A percentile compares a stretch with the other conserved stretches of the same genome.
Conservation (phyloP, 495 filamentous ascomycete genomes). For the Pyrenopolyporus hunteri region DNA sequence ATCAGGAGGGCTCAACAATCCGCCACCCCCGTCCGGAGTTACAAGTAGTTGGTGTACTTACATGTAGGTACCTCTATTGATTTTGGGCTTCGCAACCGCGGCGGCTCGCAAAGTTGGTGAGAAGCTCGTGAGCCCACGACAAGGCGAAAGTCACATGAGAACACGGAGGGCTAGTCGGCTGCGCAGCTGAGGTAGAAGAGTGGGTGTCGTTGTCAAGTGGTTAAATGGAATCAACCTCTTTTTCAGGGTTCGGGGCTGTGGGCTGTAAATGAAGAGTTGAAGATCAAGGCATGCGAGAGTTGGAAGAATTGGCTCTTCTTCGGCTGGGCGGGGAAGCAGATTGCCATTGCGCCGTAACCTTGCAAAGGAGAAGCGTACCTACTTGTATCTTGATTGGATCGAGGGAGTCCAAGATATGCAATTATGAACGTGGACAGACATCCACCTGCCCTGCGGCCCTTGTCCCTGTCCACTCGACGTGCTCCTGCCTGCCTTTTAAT, state of each 20-base stretch:
- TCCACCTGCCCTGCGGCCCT: slow-evolving; percentile 24
- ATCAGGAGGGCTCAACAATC: no score
- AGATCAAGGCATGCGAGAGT: slow-evolving; percentile 29
- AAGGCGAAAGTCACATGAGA: slow-evolving; percentile 34
- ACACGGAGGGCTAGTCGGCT: slow-evolving; percentile 6
- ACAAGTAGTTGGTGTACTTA: background rate
- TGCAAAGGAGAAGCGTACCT: background rate
- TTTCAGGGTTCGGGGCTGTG: slow-evolving; percentile 33
- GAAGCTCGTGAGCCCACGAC: no score
- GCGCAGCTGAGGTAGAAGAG: slow-evolving; percentile 24
- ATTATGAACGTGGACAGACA: slow-evolving; percentile 27
- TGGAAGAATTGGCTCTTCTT: slow-evolving; percentile 33
- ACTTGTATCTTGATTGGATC: slow-evolving; percentile 26
- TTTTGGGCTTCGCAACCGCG: no score
- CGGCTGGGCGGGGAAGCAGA: slow-evolving; percentile 34
- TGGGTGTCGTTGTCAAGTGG: slow-evolving; percentile 38
- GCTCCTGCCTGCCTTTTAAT: slow-evolving; percentile 9
- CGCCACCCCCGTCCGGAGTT: no score
- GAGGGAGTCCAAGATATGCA: slow-evolving; percentile 23
- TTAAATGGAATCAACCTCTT: slow-evolving; percentile 30
- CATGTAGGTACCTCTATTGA: slow-evolving; percentile 5
- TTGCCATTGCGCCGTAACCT: slow-evolving; percentile 31
- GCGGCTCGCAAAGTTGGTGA: no score
- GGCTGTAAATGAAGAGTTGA: slow-evolving; percentile 39
- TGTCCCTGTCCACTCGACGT: background rate